Percentiles rank a stretch among this genome's conserved stretches.
Conservation (phyloP, 169 alveolate genomes). For the Eimeria brunetti region DNA sequence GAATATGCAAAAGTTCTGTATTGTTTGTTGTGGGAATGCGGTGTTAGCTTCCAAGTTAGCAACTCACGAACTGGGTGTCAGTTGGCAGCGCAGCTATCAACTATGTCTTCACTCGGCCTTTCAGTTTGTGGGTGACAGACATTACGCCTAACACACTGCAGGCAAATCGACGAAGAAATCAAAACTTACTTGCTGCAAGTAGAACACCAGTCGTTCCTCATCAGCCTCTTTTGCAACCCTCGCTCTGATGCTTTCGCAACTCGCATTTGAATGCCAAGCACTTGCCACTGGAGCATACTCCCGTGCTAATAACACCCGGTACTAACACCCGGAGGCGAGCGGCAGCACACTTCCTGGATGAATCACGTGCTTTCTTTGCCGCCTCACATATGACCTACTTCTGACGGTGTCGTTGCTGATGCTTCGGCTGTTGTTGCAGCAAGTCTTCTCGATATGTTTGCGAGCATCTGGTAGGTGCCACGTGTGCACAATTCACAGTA, state of each 20-base stretch:
- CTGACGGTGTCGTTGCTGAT: not conserved
- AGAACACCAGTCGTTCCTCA: not conserved
- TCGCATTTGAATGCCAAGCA: not conserved
- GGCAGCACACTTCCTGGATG: not conserved
- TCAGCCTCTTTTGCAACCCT: not conserved
- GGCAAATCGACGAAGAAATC: not conserved
- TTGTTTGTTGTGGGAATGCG: not conserved
- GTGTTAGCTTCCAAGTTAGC: not conserved
- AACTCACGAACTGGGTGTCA: constrained; percentile 4
- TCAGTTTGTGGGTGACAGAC: not conserved
- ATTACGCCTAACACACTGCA: not conserved
- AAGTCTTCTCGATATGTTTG: not conserved
- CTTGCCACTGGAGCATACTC: not conserved
- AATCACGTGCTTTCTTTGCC: not conserved
- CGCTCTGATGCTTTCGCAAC: not conserved
- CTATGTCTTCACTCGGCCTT: not conserved
- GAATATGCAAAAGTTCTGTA: not conserved
- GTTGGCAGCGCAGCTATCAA: not conserved
- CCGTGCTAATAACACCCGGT: not conserved
- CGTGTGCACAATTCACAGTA: not conserved
- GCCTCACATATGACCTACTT: not conserved
- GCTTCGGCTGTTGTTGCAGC: not conserved
- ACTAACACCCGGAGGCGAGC: no score
- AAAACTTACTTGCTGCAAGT: not conserved
- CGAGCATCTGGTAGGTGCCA: not conserved